Base-by-base conservation (phyloP, 2,329 filamentous ascomycete genomes). In the Exserohilum turcica region DNA sequence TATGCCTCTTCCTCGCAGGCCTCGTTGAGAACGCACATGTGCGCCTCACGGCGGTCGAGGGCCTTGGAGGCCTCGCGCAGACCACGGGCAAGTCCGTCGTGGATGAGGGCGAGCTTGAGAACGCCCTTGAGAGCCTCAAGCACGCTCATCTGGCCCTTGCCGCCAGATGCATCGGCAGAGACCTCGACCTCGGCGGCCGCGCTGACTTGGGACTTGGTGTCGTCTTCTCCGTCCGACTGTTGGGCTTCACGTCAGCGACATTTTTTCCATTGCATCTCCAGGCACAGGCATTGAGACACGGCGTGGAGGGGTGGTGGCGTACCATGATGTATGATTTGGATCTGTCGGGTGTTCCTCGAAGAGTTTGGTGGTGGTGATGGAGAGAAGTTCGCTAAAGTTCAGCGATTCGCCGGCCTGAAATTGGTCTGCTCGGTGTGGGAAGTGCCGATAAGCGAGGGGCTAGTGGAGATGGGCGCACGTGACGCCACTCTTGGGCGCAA, bases 191-290 rank as follows among this genome's bases (percentile, higher is more conserved):
- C 94, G 73, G 87, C 85, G 78, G 89, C 92, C 77, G 90, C 89
- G 61, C 77, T 79, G 71, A 81, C 77, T 81, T 90, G 88, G 80
- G 88, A 87, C 81, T 86, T 89, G 82, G 88, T 92, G 89, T 97
- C 93, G 89, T 97, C 93, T 97, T 97, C 94, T 97, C 93, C 93
- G 92, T 97, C 93, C 92, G 93, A 97, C 94, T 97, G 68, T 59
- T 47, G 21, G 32, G 37, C 40, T 49, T 54, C 39, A 42, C 21
- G 66, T 70, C 57, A 67, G 60, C 50, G 40, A 42, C 18, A 24
- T 27, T 52, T 35, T 19, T 33, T 47, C 48, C 13, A 32, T 38
- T 48, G 19, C 36, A n/a, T n/a, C n/a, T n/a, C n/a, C n/a, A n/a
- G n/a, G n/a, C n/a, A n/a, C n/a, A 15, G 3, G 8, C 16, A 32